Conservation (phyloP, 2,329 filamentous ascomycete genomes). For the Neopestalotiopsis rosae region DNA sequence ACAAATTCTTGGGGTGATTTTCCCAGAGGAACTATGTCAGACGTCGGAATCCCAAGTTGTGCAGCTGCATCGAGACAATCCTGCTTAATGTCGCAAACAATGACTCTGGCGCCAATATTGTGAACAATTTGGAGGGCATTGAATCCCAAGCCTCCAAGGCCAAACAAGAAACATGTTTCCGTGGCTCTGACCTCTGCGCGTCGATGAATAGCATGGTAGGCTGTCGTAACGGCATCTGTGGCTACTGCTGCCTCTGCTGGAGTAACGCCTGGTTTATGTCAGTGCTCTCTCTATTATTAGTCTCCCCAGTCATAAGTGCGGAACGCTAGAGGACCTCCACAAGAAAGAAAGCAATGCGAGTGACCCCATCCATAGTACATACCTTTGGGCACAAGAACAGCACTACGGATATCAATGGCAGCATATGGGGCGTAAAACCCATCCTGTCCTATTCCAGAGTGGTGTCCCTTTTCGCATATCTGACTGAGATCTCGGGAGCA, state of each 20-base stretch:
- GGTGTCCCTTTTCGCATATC: slow-evolving; percentile 41
- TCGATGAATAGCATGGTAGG: slow-evolving; percentile 44
- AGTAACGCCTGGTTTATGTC: slow-evolving; percentile 23
- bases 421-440: slow-evolving; percentile 49
- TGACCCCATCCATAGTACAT: background rate
- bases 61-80: slow-evolving; percentile 36
- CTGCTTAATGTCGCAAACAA: slow-evolving; percentile 40
- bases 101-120: slow-evolving; percentile 49
- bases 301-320: background rate
- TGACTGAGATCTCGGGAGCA: slow-evolving; percentile 45
- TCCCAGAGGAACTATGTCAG: slow-evolving; percentile 37
- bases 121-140: slow-evolving; percentile 48
- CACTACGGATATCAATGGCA: slow-evolving; percentile 31
- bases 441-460: slow-evolving; percentile 49
- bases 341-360: background rate
- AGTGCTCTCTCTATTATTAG: background rate
- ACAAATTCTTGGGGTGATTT: slow-evolving; percentile 36
- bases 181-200: slow-evolving; percentile 39
- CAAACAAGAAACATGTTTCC: slow-evolving; percentile 46
- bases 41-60: slow-evolving; percentile 35
- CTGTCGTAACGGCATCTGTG: slow-evolving; percentile 46
- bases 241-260: slow-evolving; percentile 42
- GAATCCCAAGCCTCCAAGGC: slow-evolving; percentile 46
- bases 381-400: slow-evolving; percentile 28
- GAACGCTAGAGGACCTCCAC: background rate